These are phyloP conservation scores for Kwoniella europaea DNA, from an alignment of 768 basidiomycete species.

Conservation along the genomic window DNA sequence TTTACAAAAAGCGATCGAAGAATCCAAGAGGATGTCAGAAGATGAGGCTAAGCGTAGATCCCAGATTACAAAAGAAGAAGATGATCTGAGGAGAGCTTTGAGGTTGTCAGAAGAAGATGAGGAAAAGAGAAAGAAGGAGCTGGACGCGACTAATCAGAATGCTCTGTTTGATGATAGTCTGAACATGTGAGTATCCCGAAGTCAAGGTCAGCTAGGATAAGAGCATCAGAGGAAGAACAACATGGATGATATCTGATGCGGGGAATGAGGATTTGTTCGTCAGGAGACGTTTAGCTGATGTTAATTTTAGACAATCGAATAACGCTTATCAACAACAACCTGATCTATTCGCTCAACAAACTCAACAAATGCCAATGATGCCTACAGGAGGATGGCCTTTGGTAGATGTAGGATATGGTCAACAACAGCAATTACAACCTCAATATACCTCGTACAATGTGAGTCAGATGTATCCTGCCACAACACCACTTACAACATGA, in stretches of 20 bases:
- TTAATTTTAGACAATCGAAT: conserved; percentile 26
- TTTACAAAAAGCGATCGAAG: conserved; percentile 81
- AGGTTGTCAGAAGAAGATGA: conserved; percentile 91
- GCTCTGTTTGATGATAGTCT: conserved; percentile 85
- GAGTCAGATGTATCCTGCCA: conserved; percentile 59
- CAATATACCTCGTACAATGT: conserved; percentile 90
- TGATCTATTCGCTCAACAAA: conserved; percentile 63
- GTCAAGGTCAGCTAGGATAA: no score
- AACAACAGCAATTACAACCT: conserved; percentile 80
- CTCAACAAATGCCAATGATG: conserved; percentile 58
- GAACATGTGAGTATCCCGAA: conserved; percentile 67
- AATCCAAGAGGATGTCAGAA: conserved; percentile 77
- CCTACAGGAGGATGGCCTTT: conserved; percentile 52
- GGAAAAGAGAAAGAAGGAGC: conserved; percentile 69
- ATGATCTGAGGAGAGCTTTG: conserved; percentile 82
- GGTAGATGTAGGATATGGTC: conserved; percentile 53
- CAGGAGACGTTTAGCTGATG: not conserved
- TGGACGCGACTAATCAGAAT: conserved; percentile 74
- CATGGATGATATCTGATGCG: not conserved
- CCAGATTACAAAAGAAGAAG: conserved; percentile 69
- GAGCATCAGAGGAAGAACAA: no score
- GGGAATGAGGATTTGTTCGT: not conserved
- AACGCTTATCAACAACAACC: conserved; percentile 56
- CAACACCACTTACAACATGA: not conserved
- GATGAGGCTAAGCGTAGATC: conserved; percentile 65